These are phyloP conservation scores for Hypoxylon sp. DNA, from an alignment of 2,329 filamentous ascomycete genomes.

Conservation along the genomic window DNA sequence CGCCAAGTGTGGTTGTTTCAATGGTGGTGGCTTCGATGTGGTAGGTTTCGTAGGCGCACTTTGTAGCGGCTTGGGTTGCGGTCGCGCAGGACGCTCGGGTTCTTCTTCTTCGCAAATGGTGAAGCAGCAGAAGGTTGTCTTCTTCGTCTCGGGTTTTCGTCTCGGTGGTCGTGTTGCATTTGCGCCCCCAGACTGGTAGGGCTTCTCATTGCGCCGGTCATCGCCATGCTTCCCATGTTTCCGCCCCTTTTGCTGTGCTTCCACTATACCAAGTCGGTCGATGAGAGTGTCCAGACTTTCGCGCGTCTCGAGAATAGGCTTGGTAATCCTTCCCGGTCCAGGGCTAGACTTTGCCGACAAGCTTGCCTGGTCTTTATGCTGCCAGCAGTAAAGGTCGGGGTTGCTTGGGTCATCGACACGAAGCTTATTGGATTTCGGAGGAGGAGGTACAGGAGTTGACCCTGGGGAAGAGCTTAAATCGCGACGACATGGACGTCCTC, in stretches of 20 bases:
- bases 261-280: constrained; percentile 78
- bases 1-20: constrained; percentile 41
- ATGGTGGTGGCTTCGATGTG: constrained; percentile 43
- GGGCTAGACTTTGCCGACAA: constrained; percentile 57
- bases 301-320: constrained; percentile 68
- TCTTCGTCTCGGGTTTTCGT: constrained; percentile 44
- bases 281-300: constrained; percentile 89
- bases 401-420: constrained; percentile 61
- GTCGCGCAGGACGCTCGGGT: constrained; percentile 52
- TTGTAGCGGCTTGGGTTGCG: constrained; percentile 59
- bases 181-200: constrained; percentile 31
- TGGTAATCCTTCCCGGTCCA: constrained; percentile 52
- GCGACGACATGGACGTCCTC: constrained; percentile 84
- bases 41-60: constrained; percentile 40
- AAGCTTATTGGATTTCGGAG: constrained; percentile 44
- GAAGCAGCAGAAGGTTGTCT: constrained; percentile 61
- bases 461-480: constrained; percentile 62
- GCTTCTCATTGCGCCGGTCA: constrained; percentile 42
- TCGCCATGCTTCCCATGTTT: constrained; percentile 34
- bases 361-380: constrained; percentile 87
- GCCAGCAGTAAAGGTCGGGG: constrained; percentile 85
- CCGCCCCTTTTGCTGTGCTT: constrained; percentile 60
- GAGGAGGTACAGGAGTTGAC: constrained; percentile 40
- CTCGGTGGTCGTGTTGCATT: constrained; percentile 34
- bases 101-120: constrained; percentile 51